Evolutionary conservation across 2,329 filamentous ascomycete genomes (phyloP), one percentile per base, ranked within the genome.

Genomic region (Colletotrichum orbiculare): DNA sequence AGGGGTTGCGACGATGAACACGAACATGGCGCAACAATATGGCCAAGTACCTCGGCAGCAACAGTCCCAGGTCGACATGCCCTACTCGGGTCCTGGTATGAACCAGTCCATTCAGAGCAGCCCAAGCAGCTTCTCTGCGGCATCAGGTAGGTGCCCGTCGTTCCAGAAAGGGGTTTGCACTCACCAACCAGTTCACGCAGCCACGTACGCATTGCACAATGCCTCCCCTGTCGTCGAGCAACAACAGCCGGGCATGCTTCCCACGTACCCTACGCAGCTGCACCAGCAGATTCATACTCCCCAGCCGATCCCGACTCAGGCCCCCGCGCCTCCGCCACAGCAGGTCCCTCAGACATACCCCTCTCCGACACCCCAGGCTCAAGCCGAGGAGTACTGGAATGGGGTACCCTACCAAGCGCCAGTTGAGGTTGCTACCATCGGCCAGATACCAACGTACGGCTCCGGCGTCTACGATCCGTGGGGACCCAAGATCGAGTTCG

Each of bases 1-100:
- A 9, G 85, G 83, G 11, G 83, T 90, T 6, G 87, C 86, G 38
- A 89, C 86, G 11, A 85, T 89, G 82, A 87, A 85, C 74, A 82
- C 85, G 10, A 82, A 81, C 68, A 76, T 86, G 52, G 78, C 81
- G n/a, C 74, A 79, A 7, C 77, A 82, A 61, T 86, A 86, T 73
- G 62, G 58, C 38, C 83, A 86, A 54, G 78, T 86, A 54, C 79
- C 82, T n/a, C 79, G 81, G 41, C 81, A 82, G 68, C 64, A 66
- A 38, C 58, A 66, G 54, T 47, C 54, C 49, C 80, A 82, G 50
- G 76, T 80, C 34, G 83, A 84, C 60, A 83, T 88, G 25, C 78
- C 85, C 0, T 86, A 84, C 69, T 77, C 79, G n/a, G 71, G 80
- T 7, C 75, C 83, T 13, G 79, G 78, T 49, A 80, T 84, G 66